Evolutionary conservation across 495 filamentous ascomycete species (phyloP), one percentile per base, ranked within the genome.

Genomic region (Aspergillus affinis): DNA sequence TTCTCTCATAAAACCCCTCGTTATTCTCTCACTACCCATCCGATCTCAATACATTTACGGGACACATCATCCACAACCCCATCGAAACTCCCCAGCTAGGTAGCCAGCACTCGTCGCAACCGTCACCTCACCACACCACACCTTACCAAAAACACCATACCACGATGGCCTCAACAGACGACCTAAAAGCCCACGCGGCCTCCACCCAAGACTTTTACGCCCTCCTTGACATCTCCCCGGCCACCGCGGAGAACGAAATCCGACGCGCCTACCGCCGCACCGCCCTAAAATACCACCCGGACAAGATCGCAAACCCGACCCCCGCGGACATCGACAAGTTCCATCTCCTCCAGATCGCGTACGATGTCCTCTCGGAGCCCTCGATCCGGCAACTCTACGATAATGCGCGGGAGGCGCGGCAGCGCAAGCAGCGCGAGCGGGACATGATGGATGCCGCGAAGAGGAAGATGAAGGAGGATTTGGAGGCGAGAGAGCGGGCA

Each of bases 251-350:
- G 30, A 72, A 85, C 29, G 89, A 96, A 61, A 85, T 98, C 66
- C 90, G 92, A 57, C 85, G 86, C 55, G 91, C 91, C 50, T 98
- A 96, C 78, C 86, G 92, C 41, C 91, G 89, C 69, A 89, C 91
- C 4, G 90, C 95, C 0, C 80, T 97, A 10, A 91, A 89, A 71
- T 90, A 91, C 70, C 94, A 98, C 72, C 94, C 94, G 10, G 93
- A 96, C 79, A 89, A 88, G 75, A 82, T 88, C 67, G 72, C 81
- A 45, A 82, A 82, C 66, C 78, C 85, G 21, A 78, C 77, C 32
- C 67, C 75, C 10, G 77, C 76, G 45, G 86, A 86, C 30, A 81
- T 85, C 59, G 87, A 89, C 58, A 89, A 84, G 66, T 93, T 92
- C 69, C 86, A 91, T 65, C 78, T 86, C n/a, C 78, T 90, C 17